These are phyloP conservation scores for Trichosphaerium sp. DNA, from an alignment of 78 protist genomes.

Conservation along the genomic window DNA sequence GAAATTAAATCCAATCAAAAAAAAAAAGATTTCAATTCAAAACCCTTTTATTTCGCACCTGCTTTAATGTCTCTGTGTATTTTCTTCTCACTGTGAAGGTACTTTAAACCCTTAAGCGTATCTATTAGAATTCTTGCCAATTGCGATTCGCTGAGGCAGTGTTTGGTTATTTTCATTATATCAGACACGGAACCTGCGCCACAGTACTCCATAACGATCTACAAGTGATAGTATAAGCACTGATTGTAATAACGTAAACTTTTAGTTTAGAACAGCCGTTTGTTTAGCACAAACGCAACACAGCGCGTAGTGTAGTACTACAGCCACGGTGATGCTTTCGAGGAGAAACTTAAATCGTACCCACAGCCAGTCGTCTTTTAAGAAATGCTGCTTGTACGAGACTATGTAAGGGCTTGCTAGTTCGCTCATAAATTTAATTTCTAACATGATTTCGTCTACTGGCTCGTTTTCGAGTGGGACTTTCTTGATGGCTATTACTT, in stretches of 20 bases:
- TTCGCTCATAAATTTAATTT: conserved; percentile 47
- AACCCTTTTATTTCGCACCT: no score
- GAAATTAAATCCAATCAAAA: no score
- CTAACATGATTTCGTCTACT: conserved; percentile 47
- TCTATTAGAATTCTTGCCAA: conserved; percentile 65
- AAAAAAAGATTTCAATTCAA: no score
- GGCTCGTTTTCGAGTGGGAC: conserved; percentile 49
- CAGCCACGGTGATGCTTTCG: not conserved
- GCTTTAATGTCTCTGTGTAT: conserved; percentile 91
- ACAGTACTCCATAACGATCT: conserved; percentile 80
- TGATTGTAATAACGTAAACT: not conserved
- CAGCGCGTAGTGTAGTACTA: not conserved
- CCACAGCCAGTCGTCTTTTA: conserved; percentile 54
- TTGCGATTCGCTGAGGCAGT: conserved; percentile 62
- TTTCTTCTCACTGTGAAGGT: conserved; percentile 38
- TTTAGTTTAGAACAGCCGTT: not conserved
- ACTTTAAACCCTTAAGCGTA: conserved; percentile 46
- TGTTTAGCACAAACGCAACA: not conserved
- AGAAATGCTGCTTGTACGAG: conserved; percentile 46
- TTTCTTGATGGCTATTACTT: conserved; percentile 35
- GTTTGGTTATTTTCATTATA: conserved; percentile 38
- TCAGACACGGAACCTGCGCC: conserved; percentile 77
- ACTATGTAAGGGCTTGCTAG: conserved; percentile 37
- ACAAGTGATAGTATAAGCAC: not conserved
- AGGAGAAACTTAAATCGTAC: no score